Evolutionary conservation across 305 asterid genomes (phyloP).

Genomic region (Salvia sclarea): DNA sequence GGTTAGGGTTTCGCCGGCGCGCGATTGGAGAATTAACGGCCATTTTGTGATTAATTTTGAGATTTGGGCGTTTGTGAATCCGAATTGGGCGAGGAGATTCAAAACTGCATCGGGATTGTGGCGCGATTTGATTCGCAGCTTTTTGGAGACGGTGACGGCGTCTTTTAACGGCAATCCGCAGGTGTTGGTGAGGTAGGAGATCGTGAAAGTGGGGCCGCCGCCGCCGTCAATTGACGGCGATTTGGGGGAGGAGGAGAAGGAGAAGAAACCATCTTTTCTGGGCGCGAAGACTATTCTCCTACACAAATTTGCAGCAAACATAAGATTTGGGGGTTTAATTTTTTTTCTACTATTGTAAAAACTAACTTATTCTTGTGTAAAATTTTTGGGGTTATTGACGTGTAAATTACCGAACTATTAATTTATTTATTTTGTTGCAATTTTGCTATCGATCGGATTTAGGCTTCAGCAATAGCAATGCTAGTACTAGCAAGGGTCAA

Average conservation of each 20-base stretch:
- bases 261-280: not conserved
- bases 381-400: too few species aligned
- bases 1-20: slow-evolving; percentile 33
- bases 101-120: slow-evolving; percentile 5
- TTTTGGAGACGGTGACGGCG: not conserved
- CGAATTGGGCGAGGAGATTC: not conserved
- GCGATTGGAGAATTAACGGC: not conserved
- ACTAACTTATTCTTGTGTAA: too few species aligned
- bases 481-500: too few species aligned
- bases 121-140: not conserved
- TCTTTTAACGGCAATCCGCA: not conserved
- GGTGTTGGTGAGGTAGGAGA: not conserved
- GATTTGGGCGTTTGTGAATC: not conserved
- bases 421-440: too few species aligned
- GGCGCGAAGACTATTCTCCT: not conserved
- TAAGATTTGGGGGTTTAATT: not conserved
- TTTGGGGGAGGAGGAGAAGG: not conserved
- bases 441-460: too few species aligned
- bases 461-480: too few species aligned
- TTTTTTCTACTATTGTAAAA: too few species aligned
- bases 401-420: too few species aligned
- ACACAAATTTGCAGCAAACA: not conserved
- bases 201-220: not conserved
- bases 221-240: not conserved
- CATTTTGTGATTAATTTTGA: not conserved